phyloP scores from a whole-genome alignment of 257 asterid genomes.

The Echium plantagineum region DNA sequence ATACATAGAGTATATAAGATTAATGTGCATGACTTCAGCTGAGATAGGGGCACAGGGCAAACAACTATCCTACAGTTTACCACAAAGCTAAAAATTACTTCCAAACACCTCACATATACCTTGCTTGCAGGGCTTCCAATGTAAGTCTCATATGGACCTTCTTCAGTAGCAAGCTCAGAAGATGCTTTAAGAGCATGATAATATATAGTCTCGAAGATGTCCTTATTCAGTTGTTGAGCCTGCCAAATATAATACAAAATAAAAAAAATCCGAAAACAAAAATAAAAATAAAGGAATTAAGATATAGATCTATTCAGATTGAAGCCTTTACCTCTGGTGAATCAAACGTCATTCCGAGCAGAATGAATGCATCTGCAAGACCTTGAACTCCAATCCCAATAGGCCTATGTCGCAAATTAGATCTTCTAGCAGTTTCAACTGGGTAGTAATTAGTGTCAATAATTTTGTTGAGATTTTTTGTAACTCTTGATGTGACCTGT shows the following conservation, averaged over 20 bases:
- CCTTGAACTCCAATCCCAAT: slow-evolving; percentile 98
- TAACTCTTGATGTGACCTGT: slow-evolving; percentile 69
- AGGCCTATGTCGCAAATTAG: slow-evolving; percentile 86
- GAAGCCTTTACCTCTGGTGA: slow-evolving; percentile 64
- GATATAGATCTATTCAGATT: background rate
- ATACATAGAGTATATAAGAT: background rate
- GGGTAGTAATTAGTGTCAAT: slow-evolving; percentile 87
- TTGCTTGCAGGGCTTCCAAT: slow-evolving; percentile 89
- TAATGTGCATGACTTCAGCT: too few species aligned
- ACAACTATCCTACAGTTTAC: background rate
- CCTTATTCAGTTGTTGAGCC: slow-evolving; percentile 96
- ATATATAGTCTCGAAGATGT: slow-evolving; percentile 89
- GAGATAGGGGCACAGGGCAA: too few species aligned
- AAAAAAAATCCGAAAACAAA: background rate
- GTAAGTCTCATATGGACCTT: slow-evolving; percentile 81
- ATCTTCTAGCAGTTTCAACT: slow-evolving; percentile 80
- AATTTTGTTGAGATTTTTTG: slow-evolving; percentile 79
- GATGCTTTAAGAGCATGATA: slow-evolving; percentile 88
- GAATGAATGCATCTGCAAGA: slow-evolving; percentile 86
- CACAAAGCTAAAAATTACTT: background rate
- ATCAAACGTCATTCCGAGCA: slow-evolving; percentile 98
- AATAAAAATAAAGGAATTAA: background rate
- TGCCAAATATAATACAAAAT: slow-evolving; percentile 13
- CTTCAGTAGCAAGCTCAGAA: slow-evolving; percentile 60
- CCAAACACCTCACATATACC: slow-evolving; percentile 29